Evolutionary conservation across 2,329 filamentous ascomycete species (phyloP).

Genomic region (Pezizomycotina sp.): DNA sequence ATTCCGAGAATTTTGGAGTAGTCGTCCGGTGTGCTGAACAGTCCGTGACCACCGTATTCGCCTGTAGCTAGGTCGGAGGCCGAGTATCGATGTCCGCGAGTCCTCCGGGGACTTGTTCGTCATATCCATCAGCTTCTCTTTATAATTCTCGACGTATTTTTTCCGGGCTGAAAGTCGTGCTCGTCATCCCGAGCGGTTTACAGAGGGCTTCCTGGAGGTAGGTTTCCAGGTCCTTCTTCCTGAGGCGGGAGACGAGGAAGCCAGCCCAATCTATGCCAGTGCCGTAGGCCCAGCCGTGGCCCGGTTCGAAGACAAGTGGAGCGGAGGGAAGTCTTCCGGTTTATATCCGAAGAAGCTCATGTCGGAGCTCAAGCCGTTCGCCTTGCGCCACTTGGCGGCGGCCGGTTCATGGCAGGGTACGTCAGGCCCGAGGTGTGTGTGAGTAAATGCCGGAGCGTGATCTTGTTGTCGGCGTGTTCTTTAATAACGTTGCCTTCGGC

Average conservation of each 20-base stretch:
- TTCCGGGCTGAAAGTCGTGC: constrained; percentile 31
- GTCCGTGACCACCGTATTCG: constrained; percentile 34
- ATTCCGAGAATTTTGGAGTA: constrained; percentile 35
- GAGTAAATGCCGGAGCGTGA: constrained; percentile 29
- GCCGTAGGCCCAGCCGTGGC: constrained; percentile 37
- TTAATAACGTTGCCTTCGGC: too few relatives aligned
- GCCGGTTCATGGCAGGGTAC: too few relatives aligned
- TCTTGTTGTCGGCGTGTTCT: too few relatives aligned
- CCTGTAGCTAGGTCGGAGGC: too few relatives aligned
- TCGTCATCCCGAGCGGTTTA: constrained; percentile 31
- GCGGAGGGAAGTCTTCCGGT: constrained; percentile 31
- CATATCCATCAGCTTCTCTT: too few relatives aligned
- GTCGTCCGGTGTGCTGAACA: constrained; percentile 30
- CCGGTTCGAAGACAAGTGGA: constrained; percentile 38
- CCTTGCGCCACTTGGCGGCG: too few relatives aligned
- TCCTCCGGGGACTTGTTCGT: too few relatives aligned
- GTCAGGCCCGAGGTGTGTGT: constrained; percentile 36
- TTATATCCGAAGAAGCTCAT: too few relatives aligned
- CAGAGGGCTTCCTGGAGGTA: constrained; percentile 34
- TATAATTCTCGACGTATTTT: too few relatives aligned
- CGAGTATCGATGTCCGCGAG: too few relatives aligned
- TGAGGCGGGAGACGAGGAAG: constrained; percentile 35
- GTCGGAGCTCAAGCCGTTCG: too few relatives aligned
- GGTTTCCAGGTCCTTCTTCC: constrained; percentile 32
- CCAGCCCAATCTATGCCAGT: constrained; percentile 39